Conservation (phyloP, 2,329 filamentous ascomycete genomes). For the Boeremia exigua region DNA sequence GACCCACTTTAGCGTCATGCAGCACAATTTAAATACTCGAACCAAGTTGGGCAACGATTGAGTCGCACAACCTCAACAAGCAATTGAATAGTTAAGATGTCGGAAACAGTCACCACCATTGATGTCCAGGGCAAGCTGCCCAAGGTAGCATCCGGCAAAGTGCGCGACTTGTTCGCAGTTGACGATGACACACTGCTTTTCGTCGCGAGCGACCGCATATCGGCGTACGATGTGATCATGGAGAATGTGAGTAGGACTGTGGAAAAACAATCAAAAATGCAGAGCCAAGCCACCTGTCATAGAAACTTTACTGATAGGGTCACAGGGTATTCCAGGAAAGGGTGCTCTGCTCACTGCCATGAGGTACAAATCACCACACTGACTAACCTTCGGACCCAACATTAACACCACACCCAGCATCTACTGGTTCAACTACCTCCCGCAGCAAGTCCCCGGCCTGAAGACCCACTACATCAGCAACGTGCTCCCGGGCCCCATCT, state of each 20-base stretch:
- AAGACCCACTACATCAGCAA: slow-evolving; percentile 69
- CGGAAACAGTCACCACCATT: slow-evolving; percentile 35
- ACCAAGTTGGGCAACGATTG: slow-evolving; percentile 22
- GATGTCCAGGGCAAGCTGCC: slow-evolving; percentile 48
- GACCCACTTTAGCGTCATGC: slow-evolving; percentile 26
- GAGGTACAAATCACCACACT: slow-evolving; percentile 48
- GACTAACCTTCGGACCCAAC: background rate
- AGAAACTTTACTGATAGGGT: background rate
- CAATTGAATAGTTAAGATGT: slow-evolving; percentile 6
- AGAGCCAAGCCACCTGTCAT: background rate
- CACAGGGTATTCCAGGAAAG: slow-evolving; percentile 70
- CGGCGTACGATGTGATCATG: slow-evolving; percentile 92
- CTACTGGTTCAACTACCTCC: slow-evolving; percentile 71
- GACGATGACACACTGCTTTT: slow-evolving; percentile 77
- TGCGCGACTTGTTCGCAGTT: slow-evolving; percentile 80
- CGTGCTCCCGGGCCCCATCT: slow-evolving; percentile 56
- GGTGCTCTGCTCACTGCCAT: slow-evolving; percentile 71
- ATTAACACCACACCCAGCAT: slow-evolving; percentile 37
- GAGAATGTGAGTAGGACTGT: slow-evolving; percentile 65
- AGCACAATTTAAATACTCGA: slow-evolving; percentile 18
- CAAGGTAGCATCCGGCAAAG: slow-evolving; percentile 70
- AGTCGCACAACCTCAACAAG: slow-evolving; percentile 9
- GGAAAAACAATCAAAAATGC: background rate
- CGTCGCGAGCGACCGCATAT: slow-evolving; percentile 87
- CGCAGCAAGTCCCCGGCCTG: slow-evolving; percentile 61